A percentile compares a stretch with the other conserved stretches of the same genome.
Evolutionary conservation across 2,329 filamentous ascomycete genomes (phyloP).

Genomic region (Hyphodiscus sp.): DNA sequence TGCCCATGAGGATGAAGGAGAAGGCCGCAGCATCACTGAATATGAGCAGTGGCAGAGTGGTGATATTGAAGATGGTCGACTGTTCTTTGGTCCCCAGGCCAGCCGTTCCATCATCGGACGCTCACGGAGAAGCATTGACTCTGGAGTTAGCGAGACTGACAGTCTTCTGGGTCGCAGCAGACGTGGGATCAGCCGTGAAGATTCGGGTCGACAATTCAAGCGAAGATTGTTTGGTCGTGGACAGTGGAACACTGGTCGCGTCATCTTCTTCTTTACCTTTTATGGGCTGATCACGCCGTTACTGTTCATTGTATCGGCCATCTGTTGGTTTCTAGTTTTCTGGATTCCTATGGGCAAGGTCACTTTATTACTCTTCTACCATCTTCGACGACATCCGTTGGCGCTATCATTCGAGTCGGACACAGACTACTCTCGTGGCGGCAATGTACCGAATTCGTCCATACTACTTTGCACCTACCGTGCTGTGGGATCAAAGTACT

Average conservation of each 20-base stretch:
- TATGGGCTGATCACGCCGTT: conserved; percentile 86
- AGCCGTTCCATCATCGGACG: conserved; percentile 78
- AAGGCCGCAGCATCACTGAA: conserved; percentile 94
- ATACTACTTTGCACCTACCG: conserved; percentile 96
- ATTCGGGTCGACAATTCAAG: conserved; percentile 51
- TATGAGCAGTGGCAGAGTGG: conserved; percentile 99
- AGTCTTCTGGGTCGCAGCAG: conserved; percentile 70
- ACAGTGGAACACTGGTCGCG: conserved; percentile 88
- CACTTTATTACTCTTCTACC: conserved; percentile 81
- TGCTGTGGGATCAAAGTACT: conserved; percentile 89
- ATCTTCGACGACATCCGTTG: conserved; percentile 85
- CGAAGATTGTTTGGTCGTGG: conserved; percentile 88
- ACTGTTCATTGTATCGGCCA: conserved; percentile 74
- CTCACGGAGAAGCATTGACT: conserved; percentile 83
- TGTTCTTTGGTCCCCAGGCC: conserved; percentile 82
- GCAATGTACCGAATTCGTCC: conserved; percentile 68
- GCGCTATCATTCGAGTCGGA: conserved; percentile 92
- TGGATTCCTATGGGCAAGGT: conserved; percentile 98
- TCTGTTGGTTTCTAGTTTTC: conserved; percentile 97
- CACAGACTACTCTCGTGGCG: conserved; percentile 63
- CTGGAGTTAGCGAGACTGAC: conserved; percentile 75
- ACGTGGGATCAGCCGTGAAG: conserved; percentile 37
- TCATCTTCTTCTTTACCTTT: conserved; percentile 95
- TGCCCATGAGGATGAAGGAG: conserved; percentile 86
- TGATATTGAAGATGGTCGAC: conserved; percentile 86